Conservation (phyloP, 768 basidiomycete species). For the Termitomyces heimii region DNA sequence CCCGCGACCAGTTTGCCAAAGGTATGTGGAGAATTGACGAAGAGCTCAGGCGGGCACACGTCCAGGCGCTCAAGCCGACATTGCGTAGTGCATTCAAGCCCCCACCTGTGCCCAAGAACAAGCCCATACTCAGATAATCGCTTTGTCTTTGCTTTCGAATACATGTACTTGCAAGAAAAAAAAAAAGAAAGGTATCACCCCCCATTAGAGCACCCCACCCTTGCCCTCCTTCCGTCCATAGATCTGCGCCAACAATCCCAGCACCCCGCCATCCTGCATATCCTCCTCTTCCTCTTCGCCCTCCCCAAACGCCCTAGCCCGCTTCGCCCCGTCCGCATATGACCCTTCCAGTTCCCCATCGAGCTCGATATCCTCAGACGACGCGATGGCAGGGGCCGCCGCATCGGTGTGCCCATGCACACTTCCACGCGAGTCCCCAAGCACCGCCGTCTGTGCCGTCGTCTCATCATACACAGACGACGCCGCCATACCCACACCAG, state of each 20-base stretch:
- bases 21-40: slow-evolving; percentile 90
- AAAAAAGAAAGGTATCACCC: slow-evolving; percentile 10
- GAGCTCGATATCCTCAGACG: slow-evolving; percentile 40
- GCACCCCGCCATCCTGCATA: slow-evolving; percentile 75
- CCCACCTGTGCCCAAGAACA: slow-evolving; percentile 12
- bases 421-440: slow-evolving; percentile 73
- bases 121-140: slow-evolving; percentile 24
- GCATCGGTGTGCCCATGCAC: slow-evolving; percentile 1
- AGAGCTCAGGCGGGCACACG: slow-evolving; percentile 61
- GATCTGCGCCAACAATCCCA: slow-evolving; percentile 84
- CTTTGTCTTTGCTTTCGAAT: neutral
- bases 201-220: slow-evolving; percentile 35
- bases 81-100: slow-evolving; percentile 16
- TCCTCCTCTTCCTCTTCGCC: slow-evolving; percentile 61
- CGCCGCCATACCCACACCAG: slow-evolving; percentile 28
- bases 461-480: slow-evolving; percentile 41
- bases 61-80: slow-evolving; percentile 27
- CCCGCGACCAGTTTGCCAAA: slow-evolving; percentile 59
- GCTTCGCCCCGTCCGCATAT: slow-evolving; percentile 65
- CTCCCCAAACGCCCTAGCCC: slow-evolving; percentile 31
- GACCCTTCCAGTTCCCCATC: slow-evolving; percentile 64
- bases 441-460: slow-evolving; percentile 64
- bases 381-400: slow-evolving; percentile 16
- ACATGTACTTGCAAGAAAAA: neutral
- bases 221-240: slow-evolving; percentile 59